Conservation (phyloP, 2,329 filamentous ascomycete genomes). For the Exophiala xenobiotica region DNA sequence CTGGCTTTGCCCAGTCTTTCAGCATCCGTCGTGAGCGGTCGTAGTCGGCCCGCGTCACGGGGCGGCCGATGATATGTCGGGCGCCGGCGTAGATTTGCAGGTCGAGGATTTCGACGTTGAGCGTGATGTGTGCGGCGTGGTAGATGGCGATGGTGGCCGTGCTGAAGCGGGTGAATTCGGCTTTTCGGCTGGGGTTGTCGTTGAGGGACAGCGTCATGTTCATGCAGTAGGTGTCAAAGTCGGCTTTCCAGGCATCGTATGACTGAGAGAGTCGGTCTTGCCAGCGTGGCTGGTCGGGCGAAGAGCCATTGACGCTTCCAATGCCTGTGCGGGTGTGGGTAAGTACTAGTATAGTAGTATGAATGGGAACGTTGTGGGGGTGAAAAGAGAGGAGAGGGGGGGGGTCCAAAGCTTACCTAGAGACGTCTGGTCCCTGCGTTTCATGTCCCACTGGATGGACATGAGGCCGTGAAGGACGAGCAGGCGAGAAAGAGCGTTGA, state of each 20-base stretch:
- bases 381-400: too few relatives aligned
- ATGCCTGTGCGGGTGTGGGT: background rate
- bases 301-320: background rate
- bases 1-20: slow-evolving; percentile 49
- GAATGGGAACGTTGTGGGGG: background rate
- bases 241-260: slow-evolving; percentile 59
- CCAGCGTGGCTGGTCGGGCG: slow-evolving; percentile 48
- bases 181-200: slow-evolving; percentile 30
- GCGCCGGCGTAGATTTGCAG: slow-evolving; percentile 63
- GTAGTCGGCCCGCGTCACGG: slow-evolving; percentile 53
- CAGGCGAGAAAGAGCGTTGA: slow-evolving; percentile 55
- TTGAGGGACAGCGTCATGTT: slow-evolving; percentile 37
- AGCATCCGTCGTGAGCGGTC: slow-evolving; percentile 51
- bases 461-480: slow-evolving; percentile 62
- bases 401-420: slow-evolving; percentile 49
- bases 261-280: slow-evolving; percentile 52
- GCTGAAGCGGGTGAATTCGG: slow-evolving; percentile 49
- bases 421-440: slow-evolving; percentile 61
- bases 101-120: slow-evolving; percentile 60
- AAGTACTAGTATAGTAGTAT: background rate
- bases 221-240: slow-evolving; percentile 56
- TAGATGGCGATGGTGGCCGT: slow-evolving; percentile 57
- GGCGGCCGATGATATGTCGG: slow-evolving; percentile 57
- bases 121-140: slow-evolving; percentile 56
- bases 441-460: slow-evolving; percentile 63